Evolutionary conservation across 257 asterid species (phyloP), one percentile per base, ranked within the genome.

Genomic region (Thymus quinquecostatus): DNA sequence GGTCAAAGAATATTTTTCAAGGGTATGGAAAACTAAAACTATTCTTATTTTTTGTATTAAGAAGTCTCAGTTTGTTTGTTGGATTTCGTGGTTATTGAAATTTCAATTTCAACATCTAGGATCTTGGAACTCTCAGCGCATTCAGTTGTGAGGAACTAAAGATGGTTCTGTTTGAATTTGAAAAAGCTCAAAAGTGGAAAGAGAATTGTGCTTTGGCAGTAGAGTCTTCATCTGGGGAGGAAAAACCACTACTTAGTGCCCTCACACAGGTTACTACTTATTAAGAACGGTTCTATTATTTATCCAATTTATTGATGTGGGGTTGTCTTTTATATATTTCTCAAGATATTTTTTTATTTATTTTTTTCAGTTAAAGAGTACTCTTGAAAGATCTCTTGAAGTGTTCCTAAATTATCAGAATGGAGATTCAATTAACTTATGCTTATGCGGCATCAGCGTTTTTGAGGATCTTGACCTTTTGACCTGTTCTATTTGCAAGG

Each of bases 71-170:
- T 58, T 28, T 64, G 32, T 72, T 61, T 61, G 7, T 47, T 66
- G 66, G 29, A 68, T 72, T 28, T 7, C 38, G 32, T 60, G 48
- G 54, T 70, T 41, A 69, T 47, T 69, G 72, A 80, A 74, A 54
- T 66, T 66, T 45, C 66, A 65, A 58, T 77, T 64, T 27, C 13
- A 58, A 71, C 74, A 45, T 85, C 75, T 85, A 92, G 98, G 97
- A 88, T 71, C 61, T 64, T 79, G 98, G 96, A 76, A 77, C 78
- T 74, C 74, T 64, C n/a, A 81, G 80, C 44, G 96, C 96, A 71
- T 92, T 82, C 80, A 81, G 77, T 68, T 88, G 98, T 82, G 77
- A 75, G 72, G 98, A 92, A 80, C 81, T 88, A 63, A 85, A 88
- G 77, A 82, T 75, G 84, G 88, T 92, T 70, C 75, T 77, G 55